Evolutionary conservation across 2,329 filamentous ascomycete species (phyloP).

Genomic region (Paecilomyces niveus): DNA sequence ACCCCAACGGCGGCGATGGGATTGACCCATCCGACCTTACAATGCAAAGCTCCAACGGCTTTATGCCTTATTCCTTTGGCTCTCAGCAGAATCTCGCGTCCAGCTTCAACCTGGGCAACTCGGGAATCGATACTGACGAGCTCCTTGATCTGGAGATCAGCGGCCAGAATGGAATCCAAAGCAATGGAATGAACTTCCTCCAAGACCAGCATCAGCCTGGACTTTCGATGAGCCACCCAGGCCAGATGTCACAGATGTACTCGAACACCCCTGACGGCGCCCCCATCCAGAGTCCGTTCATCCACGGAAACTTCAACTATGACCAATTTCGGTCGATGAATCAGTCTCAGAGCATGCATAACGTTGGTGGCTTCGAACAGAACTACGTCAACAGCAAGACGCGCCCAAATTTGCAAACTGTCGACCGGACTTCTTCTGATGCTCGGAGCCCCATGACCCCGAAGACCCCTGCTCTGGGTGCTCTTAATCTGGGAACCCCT

Average conservation of each 20-base stretch:
- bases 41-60: conserved; percentile 50
- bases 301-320: conserved; percentile 66
- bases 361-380: conserved; percentile 42
- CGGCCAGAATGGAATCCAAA: conserved; percentile 30
- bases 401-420: conserved; percentile 54
- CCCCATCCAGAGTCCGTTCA: conserved; percentile 85
- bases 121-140: conserved; percentile 81
- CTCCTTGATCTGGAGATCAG: conserved; percentile 58
- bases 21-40: conserved; percentile 82
- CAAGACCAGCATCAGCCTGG: conserved; percentile 49
- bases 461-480: conserved; percentile 71
- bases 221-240: conserved; percentile 56
- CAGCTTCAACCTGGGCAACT: conserved; percentile 70
- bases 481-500: conserved; percentile 62
- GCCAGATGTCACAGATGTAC: conserved; percentile 65
- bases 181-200: conserved; percentile 29
- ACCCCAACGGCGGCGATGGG: conserved; percentile 44
- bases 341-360: conserved; percentile 24
- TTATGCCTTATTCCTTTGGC: conserved; percentile 51
- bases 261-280: conserved; percentile 88
- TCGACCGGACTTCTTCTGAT: conserved; percentile 68
- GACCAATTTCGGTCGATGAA: conserved; percentile 63
- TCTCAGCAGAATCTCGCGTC: conserved; percentile 59
- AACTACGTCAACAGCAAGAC: conserved; percentile 54
- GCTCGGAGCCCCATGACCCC: conserved; percentile 76